Base-by-base conservation (phyloP, 257 asterid species). In the Ilex aquifolium region DNA sequence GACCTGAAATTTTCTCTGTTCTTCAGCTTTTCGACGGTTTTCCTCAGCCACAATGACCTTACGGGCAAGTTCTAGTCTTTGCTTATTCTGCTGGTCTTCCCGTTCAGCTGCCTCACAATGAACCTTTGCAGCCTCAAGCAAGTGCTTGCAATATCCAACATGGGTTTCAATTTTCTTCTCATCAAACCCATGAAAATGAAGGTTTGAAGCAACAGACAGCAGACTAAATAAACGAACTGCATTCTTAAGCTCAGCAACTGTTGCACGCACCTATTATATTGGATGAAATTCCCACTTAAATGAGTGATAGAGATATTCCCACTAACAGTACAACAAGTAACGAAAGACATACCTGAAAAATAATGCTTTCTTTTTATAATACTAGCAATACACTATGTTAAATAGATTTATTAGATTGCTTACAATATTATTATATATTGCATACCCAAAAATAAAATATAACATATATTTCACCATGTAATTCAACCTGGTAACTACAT, bases 151-250 rank as follows among this genome's bases (percentile, higher is more conserved):
- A 72, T 93, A 93, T 21, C 85, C 94, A 73, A 93, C 99, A 61
- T 93, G 99, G 67, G 99, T 93, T 67, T 86, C 97, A 5, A 93
- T 93, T 77, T 93, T 90, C 82, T 86, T 90, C 83, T 93, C 99
- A 67, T 93, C 99, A 76, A 92, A 89, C 60, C 99, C 97, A 75
- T 92, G 99, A 70, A 71, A 73, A 17, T 92, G 95, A 69, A 83
- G 97, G 73, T 89, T 80, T 64, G 97, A 85, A 59, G 99, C 85
- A 56, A 91, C 72, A 69, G 99, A 90, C 39, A 93, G 78, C 77
- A 93, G 65, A 83, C 94, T 83, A 85, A 93, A 93, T 81, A 93
- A 71, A 58, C 99, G 96, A 67, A 93, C 95, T 64, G 97, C 99
- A 70, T 93, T 93, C 77, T 83, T 84, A 55, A 93, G 97, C 80